Conservation (phyloP, 1,139 yeast species). For the Debaryomyces subglobosus region DNA sequence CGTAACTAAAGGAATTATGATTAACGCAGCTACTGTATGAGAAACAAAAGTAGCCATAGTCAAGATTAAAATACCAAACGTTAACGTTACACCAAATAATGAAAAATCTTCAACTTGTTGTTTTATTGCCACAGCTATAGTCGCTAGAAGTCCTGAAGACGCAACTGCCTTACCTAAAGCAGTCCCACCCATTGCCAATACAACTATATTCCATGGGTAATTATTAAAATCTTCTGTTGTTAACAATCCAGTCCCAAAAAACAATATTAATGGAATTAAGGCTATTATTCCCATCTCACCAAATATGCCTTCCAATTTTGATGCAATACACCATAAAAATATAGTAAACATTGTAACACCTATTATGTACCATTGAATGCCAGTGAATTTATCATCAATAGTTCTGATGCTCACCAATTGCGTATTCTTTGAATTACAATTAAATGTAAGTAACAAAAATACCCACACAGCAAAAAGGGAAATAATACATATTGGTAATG, state of each 20-base stretch:
- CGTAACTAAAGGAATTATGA: conserved; percentile 68
- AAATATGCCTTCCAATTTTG: conserved; percentile 54
- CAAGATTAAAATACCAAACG: conserved; percentile 67
- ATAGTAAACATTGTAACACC: conserved; percentile 59
- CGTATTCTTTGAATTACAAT: conserved; percentile 44
- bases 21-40: conserved; percentile 78
- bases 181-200: conserved; percentile 79
- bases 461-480: conserved; percentile 60
- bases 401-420: conserved; percentile 56
- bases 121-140: conserved; percentile 63
- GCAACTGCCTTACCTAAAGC: conserved; percentile 77
- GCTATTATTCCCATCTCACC: conserved; percentile 78
- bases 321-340: conserved; percentile 70
- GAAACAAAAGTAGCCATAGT: conserved; percentile 76
- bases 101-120: conserved; percentile 57
- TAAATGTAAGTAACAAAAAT: conserved; percentile 59
- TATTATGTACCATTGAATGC: conserved; percentile 66
- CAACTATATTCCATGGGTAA: conserved; percentile 77
- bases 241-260: conserved; percentile 71
- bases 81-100: conserved; percentile 60
- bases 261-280: conserved; percentile 62
- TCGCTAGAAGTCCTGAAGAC: conserved; percentile 66
- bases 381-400: conserved; percentile 59
- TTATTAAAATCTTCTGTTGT: conserved; percentile 68
- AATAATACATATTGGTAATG: conserved; percentile 64